Conservation (phyloP, 2,329 filamentous ascomycete species). For the Lachnellula occidentalis region DNA sequence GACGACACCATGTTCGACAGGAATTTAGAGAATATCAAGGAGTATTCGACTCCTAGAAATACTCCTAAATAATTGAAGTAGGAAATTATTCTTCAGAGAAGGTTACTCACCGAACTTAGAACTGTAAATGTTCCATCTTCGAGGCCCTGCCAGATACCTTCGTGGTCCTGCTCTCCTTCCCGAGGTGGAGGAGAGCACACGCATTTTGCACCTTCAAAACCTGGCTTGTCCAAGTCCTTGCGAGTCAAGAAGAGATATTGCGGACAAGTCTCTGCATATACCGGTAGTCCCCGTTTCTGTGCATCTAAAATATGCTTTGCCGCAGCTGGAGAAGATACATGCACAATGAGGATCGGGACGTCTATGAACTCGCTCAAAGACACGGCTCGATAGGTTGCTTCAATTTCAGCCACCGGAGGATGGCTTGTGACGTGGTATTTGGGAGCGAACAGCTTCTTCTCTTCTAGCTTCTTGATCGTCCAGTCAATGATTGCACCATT, state of each 20-base stretch:
- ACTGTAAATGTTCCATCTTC: constrained; percentile 48
- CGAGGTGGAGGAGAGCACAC: constrained; percentile 49
- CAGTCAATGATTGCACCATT: constrained; percentile 49
- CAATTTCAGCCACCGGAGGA: constrained; percentile 44
- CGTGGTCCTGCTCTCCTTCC: constrained; percentile 39
- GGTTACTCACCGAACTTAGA: constrained; percentile 33
- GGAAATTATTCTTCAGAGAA: too few relatives aligned
- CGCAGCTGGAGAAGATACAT: constrained; percentile 44
- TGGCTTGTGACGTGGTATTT: constrained; percentile 47
- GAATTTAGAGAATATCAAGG: too few relatives aligned
- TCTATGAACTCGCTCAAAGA: constrained; percentile 45
- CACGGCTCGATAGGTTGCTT: constrained; percentile 49
- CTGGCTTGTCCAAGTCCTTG: constrained; percentile 43
- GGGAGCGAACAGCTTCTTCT: constrained; percentile 41
- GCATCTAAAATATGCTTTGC: constrained; percentile 42
- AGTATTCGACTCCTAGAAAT: too few relatives aligned
- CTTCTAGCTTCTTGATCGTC: constrained; percentile 48
- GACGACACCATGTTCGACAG: too few relatives aligned
- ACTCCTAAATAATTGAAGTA: too few relatives aligned
- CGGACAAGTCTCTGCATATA: constrained; percentile 51
- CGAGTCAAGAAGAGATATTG: constrained; percentile 51
- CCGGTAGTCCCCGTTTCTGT: constrained; percentile 42
- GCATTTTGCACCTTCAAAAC: constrained; percentile 50
- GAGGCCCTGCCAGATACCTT: constrained; percentile 46
- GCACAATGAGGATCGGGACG: constrained; percentile 48